Base-by-base conservation (phyloP, 1,139 yeast genomes). In the Fermentozyma sake region DNA sequence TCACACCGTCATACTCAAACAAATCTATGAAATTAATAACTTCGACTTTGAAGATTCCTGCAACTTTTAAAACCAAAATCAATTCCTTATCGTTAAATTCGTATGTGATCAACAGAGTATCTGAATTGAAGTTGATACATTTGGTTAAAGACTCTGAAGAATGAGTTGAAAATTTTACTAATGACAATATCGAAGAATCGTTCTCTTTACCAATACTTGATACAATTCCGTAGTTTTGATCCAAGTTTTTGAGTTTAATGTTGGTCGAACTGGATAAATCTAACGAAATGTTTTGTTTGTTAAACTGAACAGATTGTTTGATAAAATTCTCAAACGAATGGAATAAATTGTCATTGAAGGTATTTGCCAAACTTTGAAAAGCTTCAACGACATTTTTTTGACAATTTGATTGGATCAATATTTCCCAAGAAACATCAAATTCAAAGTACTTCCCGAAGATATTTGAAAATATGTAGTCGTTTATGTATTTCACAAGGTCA, bases 401-500 rank as follows among this genome's bases (percentile, higher is more conserved):
- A 18, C 24, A 6, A 5, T 30, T 18, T 6, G 21, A 16, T 14
- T 26, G 35, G 3, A 28, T 20, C 5, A 50, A 24, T n/a, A 48
- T 28, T n/a, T 47, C 52, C 23, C 38, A 16, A 3, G 40, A 28
- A 4, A 40, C 24, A 18, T 50, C 56, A 5, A 55, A 27, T 2
- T 39, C 34, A 24, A 62, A 43, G 34, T 53, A 55, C 5, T 47
- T 32, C 32, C 50, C 40, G 7, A 59, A 31, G 7, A 34, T 43
- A 12, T 62, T 50, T 5, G 39, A 29, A 20, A 57, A 53, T 21
- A 65, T 37, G 18, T 45, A 41, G 4, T 45, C 36, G 26, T 55
- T 55, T 20, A 63, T 46, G 36, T 57, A 66, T 15, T 48, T 45
- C 31, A 63, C 43, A 37, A 45, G 47, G 11, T 34, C 29, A 3